Evolutionary conservation across 306 rosid genomes (phyloP).

Genomic region (Castanea crenata): DNA sequence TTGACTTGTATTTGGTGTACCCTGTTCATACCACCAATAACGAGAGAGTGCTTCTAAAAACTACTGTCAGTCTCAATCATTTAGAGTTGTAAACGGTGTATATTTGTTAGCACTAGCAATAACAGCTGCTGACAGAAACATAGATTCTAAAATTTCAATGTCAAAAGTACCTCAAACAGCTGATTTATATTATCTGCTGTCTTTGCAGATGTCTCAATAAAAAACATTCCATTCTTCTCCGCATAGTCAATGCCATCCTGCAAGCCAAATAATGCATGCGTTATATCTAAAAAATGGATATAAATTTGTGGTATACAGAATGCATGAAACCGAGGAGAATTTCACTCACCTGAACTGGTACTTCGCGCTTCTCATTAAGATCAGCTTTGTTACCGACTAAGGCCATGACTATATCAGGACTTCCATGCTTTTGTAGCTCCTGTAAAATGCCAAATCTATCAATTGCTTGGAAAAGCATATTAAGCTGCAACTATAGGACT

Average conservation of each 20-base stretch:
- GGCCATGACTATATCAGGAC: slow-evolving; percentile 91
- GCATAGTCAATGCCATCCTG: slow-evolving; percentile 92
- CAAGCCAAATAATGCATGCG: not conserved
- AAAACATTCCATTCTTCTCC: slow-evolving; percentile 95
- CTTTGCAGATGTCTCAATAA: slow-evolving; percentile 98
- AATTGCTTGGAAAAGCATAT: slow-evolving; percentile 21
- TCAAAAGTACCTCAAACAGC: slow-evolving; percentile 80
- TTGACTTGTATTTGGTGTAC: too few relatives aligned
- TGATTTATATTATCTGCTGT: slow-evolving; percentile 96
- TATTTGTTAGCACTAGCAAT: too few relatives aligned
- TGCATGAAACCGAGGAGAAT: slow-evolving; percentile 7
- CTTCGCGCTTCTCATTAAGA: slow-evolving; percentile 86
- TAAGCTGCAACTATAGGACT: slow-evolving; percentile 1
- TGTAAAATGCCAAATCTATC: slow-evolving; percentile 29
- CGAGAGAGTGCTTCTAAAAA: too few relatives aligned
- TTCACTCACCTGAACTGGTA: slow-evolving; percentile 62
- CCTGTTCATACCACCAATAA: too few relatives aligned
- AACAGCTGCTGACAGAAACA: not conserved
- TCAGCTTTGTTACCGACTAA: slow-evolving; percentile 97
- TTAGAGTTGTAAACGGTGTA: too few relatives aligned
- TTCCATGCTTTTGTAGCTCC: slow-evolving; percentile 98
- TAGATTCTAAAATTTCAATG: not conserved
- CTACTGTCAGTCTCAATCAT: too few relatives aligned
- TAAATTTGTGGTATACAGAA: not conserved
- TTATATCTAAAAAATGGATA: not conserved